Evolutionary conservation across 2,329 filamentous ascomycete species (phyloP).

Genomic region (Colletotrichum lini): DNA sequence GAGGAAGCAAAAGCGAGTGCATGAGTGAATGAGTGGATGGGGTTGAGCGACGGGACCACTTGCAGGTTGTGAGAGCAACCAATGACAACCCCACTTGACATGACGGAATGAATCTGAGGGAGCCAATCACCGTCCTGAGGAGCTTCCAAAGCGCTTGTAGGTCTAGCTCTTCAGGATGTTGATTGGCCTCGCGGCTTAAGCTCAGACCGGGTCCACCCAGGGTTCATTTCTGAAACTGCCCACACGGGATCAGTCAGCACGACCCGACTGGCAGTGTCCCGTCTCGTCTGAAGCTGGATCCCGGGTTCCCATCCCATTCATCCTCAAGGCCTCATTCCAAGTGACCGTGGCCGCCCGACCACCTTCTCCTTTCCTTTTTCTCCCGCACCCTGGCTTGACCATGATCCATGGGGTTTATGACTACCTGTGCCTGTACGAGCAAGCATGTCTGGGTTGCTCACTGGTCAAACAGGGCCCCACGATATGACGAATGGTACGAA

Average conservation of each 20-base stretch:
- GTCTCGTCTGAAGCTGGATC: neutral
- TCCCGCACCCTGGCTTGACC: constrained; percentile 14
- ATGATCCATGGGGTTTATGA: constrained; percentile 7
- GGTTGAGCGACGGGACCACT: constrained; percentile 17
- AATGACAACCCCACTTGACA: neutral
- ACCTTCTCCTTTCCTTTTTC: neutral
- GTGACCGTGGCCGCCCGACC: constrained; percentile 5
- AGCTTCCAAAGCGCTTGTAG: constrained; percentile 47
- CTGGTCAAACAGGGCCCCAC: constrained; percentile 27
- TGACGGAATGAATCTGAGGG: constrained; percentile 43
- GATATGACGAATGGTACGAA: constrained; percentile 31
- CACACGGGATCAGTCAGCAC: constrained; percentile 36
- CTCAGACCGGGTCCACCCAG: constrained; percentile 53
- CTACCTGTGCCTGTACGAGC: too few relatives aligned
- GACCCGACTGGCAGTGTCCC: constrained; percentile 30
- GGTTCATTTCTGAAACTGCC: constrained; percentile 46
- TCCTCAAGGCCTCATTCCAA: constrained; percentile 10
- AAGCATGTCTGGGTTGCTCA: constrained; percentile 14
- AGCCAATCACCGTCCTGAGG: constrained; percentile 47
- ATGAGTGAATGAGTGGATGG: constrained; percentile 8
- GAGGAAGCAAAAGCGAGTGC: constrained; percentile 9
- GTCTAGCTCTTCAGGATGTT: constrained; percentile 48
- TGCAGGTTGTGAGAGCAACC: constrained; percentile 8
- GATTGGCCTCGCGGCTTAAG: constrained; percentile 52
- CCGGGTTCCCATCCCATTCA: neutral